Evolutionary conservation across 768 basidiomycete species (phyloP), one percentile per base, ranked within the genome.

Genomic region (Phlebiopsis gigantea): DNA sequence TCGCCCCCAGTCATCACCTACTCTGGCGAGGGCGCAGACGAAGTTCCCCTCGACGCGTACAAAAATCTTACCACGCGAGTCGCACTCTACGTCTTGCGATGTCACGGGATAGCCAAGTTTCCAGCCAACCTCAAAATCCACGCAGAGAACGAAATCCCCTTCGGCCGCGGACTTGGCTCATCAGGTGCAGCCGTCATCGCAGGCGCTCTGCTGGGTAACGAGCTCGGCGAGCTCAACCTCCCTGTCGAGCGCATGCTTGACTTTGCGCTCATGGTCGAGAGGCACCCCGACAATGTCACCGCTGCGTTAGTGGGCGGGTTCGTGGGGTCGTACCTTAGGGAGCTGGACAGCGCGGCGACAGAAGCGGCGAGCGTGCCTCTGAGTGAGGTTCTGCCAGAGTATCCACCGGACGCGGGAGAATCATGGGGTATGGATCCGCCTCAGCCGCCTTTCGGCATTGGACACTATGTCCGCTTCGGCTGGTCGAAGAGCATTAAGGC

Each of bases 161-260:
- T 99, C 67, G 96, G 97, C 12, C 89, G 97, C 54, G 97, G 97
- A 10, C 79, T 99, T 49, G 97, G 97, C 47, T 98, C 96, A 0
- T 98, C 97, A 0, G 96, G 96, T 14, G 97, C 97, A 3, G 96
- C 97, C n/a, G 97, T 99, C 65, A 90, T 99, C 65, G 96, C 94
- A 0, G 97, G 97, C 42, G 94, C 97, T 30, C 79, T 96, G 29
- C 82, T 99, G 45, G 97, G 87, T 31, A 81, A 93, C 66, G 78
- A 83, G n/a, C 77, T 98, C 22, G 96, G 90, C 15, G 62, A 80
- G 17, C 80, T 98, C 59, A 67, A 78, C 22, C 83, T 98, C 10
- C 71, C 88, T 14, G 75, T 69, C 26, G 79, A 78, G 43, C 84
- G 97, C 24, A 75, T 96, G 64, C 83, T 98, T 59, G 97, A 99